Evolutionary conservation across 768 basidiomycete species (phyloP).

Genomic region (Leccinum boreale): DNA sequence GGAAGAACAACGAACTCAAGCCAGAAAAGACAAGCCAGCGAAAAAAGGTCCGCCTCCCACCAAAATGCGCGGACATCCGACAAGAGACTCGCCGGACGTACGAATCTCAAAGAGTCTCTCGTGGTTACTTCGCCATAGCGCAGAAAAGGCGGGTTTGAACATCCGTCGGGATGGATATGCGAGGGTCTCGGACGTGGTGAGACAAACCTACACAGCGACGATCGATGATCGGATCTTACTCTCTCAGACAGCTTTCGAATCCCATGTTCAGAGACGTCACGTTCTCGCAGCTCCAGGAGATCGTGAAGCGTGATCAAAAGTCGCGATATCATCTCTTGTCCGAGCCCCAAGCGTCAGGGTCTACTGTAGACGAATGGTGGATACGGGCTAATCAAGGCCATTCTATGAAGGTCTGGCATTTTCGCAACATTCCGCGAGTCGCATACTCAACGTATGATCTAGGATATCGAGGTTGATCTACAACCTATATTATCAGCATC

Average conservation of each 20-base stretch:
- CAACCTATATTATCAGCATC: conserved; percentile 50
- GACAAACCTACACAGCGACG: conserved; percentile 19
- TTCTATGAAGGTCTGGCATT: conserved; percentile 61
- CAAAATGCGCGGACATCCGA: conserved; percentile 52
- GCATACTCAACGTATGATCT: background rate
- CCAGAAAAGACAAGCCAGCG: conserved; percentile 1
- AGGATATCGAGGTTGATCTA: conserved; percentile 72
- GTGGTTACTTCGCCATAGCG: conserved; percentile 90
- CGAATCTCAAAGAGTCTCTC: conserved; percentile 83
- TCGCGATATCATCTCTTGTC: conserved; percentile 56
- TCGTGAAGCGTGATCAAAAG: conserved; percentile 69
- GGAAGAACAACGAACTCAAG: conserved; percentile 2
- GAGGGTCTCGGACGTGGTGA: conserved; percentile 75
- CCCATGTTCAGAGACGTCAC: conserved; percentile 65
- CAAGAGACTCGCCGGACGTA: conserved; percentile 61
- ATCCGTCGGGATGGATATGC: conserved; percentile 88
- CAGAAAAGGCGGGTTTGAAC: conserved; percentile 65
- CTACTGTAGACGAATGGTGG: conserved; percentile 59
- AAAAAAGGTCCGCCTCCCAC: conserved; percentile 30
- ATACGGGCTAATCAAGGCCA: conserved; percentile 92
- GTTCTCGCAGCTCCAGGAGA: conserved; percentile 49
- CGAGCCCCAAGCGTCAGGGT: conserved; percentile 42
- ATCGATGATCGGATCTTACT: conserved; percentile 5
- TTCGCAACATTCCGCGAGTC: background rate
- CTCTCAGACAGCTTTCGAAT: conserved; percentile 53